These are phyloP conservation scores for Cardiospermum halicacabum DNA, from an alignment of 345 rosid species.

Conservation along the genomic window DNA sequence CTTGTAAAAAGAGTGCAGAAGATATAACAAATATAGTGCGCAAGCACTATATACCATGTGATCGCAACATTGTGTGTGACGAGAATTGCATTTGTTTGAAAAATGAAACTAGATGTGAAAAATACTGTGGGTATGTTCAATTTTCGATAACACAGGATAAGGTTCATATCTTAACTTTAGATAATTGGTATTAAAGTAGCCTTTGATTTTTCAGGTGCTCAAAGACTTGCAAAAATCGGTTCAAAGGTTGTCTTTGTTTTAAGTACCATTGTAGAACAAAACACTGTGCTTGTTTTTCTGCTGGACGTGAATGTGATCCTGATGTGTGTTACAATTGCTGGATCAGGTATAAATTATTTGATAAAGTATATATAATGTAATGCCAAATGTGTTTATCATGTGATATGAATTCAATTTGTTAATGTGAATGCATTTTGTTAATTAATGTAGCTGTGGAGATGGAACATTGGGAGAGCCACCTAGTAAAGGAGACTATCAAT, in stretches of 20 bases:
- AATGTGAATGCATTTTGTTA: not conserved
- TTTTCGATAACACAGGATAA: too few relatives aligned
- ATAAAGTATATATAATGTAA: not conserved
- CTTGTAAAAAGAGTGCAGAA: too few relatives aligned
- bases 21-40: too few relatives aligned
- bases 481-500: slow-evolving; percentile 60
- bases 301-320: slow-evolving; percentile 98
- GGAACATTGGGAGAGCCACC: slow-evolving; percentile 65
- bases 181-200: too few relatives aligned
- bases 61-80: too few relatives aligned
- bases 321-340: slow-evolving; percentile 93
- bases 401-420: too few relatives aligned
- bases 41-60: too few relatives aligned
- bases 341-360: slow-evolving; percentile 44
- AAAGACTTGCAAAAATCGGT: slow-evolving; percentile 92
- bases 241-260: slow-evolving; percentile 98
- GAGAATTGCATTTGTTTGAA: too few relatives aligned
- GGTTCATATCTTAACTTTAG: too few relatives aligned
- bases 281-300: slow-evolving; percentile 98
- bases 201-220: slow-evolving; percentile 92
- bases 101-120: too few relatives aligned
- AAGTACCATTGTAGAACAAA: slow-evolving; percentile 98
- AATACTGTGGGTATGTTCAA: too few relatives aligned
- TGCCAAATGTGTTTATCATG: not conserved
- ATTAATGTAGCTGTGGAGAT: slow-evolving; percentile 67